Base-by-base conservation (phyloP, 176 grass and related monocot genomes). In the Carex myosuroides region DNA sequence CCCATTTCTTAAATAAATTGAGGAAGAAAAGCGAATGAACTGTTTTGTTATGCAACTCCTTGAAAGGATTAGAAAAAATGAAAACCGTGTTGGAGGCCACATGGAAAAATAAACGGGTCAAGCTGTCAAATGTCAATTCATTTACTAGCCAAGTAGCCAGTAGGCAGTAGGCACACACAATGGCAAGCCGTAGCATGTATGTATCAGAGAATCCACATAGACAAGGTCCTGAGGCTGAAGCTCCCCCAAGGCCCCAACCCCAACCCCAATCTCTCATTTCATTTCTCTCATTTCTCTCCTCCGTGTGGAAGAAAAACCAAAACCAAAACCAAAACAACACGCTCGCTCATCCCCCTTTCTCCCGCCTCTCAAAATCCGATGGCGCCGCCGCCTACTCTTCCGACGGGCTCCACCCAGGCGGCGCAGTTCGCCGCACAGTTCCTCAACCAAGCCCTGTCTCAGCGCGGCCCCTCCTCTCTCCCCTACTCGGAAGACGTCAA, bases 401-500 rank as follows among this genome's bases (percentile, higher is more conserved):
- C 84, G 41, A 77, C 62, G 16, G 52, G 69, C 6, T 20, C 88
- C 13, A 80, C 81, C 62, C 87, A 85, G 78, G 85, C 79, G 24
- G 83, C 87, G 8, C 94, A 94, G 68, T 92, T 90, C 83, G 94
- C 90, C 18, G 90, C 90, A 57, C 94, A 97, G 81, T 97, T 97
- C 90, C 94, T 97, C 39, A 94, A 86, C 84, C 88, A 88, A 17
- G 90, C 92, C 12, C 89, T 97, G 35, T 97, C 94, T 0, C 92
- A 97, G 78, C 92, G 92, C 1, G 92, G 94, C 0, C 90, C 92
- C 17, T 71, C 88, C 2, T 87, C 88, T 37, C 87, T 97, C 21
- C 92, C 94, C 8, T 97, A 97, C 78, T 75, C 90, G 3, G 90
- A 97, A 88, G 94, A 97, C 77, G 94, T 94, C 52, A 97, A 94